Evolutionary conservation across 1,139 yeast species (phyloP), one percentile per base, ranked within the genome.

Genomic region (Geotrichum citri-aurantii): DNA sequence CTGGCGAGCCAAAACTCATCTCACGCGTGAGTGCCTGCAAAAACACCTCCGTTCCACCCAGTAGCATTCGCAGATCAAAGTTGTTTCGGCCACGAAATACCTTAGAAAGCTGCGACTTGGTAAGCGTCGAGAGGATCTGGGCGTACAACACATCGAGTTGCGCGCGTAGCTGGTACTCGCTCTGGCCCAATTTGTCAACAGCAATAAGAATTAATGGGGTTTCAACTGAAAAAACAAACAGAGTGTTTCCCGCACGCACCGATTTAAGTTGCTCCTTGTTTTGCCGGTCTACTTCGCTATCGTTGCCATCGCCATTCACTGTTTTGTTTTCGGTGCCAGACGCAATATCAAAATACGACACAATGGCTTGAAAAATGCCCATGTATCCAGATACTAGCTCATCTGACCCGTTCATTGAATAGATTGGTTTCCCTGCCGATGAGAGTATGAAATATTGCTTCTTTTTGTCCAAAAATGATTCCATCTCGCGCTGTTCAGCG

Each of bases 341-440:
- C 8, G 58, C 54, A 54, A 78, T 81, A 62, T 82, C 81, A 65
- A 84, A 84, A 55, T 82, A 82, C 1, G 88, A 80, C 6, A 85
- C 79, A 26, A 86, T 81, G 0, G 92, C 85, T 58, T 88, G 88
- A 6, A 86, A 76, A 1, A 86, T 75, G 0, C 73, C 77, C 76
- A 88, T 83, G 67, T 88, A 87, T 1, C 93, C 89, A 53, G 88
- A 76, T 0, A 87, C 77, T 27, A 84, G 73, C 54, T 83, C 85
- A 62, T 90, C 96, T 0, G 83, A 75, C 2, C 96, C 97, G 68
- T 85, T 80, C 77, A 87, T 77, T 1, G 95, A 82, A 71, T 86
- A 93, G 7, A 93, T 88, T 1, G 97, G 97, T 70, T 93, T 93
- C 0, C 99, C 99, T 0, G 98, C 96, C 1, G 85, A 75, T 0